Percentiles rank a stretch among this genome's conserved stretches.
These are phyloP conservation scores for Aspergillus costaricaensis DNA, from an alignment of 2,329 filamentous ascomycete species.

Conservation along the genomic window DNA sequence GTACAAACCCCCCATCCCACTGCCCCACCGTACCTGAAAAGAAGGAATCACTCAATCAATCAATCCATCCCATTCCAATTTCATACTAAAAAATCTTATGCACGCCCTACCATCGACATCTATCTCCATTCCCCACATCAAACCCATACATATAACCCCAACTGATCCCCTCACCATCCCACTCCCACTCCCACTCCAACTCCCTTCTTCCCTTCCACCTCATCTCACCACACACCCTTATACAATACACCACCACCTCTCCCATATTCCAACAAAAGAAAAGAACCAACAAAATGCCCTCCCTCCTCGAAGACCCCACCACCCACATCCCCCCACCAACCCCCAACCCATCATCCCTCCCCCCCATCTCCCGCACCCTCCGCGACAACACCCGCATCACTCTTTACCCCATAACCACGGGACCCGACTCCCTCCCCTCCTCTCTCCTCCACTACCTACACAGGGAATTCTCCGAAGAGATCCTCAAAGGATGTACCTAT, in stretches of 20 bases:
- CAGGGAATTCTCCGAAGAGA: constrained; percentile 38
- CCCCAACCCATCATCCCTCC: constrained; percentile 23
- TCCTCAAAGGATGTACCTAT: constrained; percentile 39
- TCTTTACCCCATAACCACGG: constrained; percentile 32
- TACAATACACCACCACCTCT: neutral
- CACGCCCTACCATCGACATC: constrained; percentile 24
- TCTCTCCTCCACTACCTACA: constrained; percentile 33
- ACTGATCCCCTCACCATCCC: neutral
- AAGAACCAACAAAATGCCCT: constrained; percentile 31
- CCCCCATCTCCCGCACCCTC: constrained; percentile 27
- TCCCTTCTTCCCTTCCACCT: neutral
- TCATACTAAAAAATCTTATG: neutral
- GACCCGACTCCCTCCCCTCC: constrained; percentile 24
- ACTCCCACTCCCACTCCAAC: neutral
- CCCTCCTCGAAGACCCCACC: constrained; percentile 40
- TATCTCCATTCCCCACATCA: neutral
- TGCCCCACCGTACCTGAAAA: neutral
- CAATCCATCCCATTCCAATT: neutral
- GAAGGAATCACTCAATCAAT: neutral
- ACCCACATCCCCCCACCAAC: constrained; percentile 30
- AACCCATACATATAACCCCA: neutral
- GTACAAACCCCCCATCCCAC: neutral
- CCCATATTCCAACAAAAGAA: neutral
- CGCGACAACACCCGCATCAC: constrained; percentile 28
- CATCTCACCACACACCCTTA: neutral